These are phyloP conservation scores for Acacia pycnantha DNA, from an alignment of 331 rosid genomes.

Conservation along the genomic window DNA sequence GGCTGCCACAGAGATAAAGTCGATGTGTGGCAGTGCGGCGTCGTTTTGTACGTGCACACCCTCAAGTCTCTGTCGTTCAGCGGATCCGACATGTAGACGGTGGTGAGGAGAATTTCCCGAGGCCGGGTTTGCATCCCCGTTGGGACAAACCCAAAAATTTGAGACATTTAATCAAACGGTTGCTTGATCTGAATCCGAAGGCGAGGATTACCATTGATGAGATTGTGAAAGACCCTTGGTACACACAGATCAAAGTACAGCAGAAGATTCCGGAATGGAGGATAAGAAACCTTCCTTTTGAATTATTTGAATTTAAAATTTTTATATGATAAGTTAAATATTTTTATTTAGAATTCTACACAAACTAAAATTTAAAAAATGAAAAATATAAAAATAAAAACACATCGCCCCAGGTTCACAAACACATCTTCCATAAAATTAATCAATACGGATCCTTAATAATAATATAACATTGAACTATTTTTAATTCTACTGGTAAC, in stretches of 20 bases:
- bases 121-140: conserved; percentile 65
- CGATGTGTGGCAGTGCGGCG: conserved; percentile 83
- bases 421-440: too few relatives aligned
- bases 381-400: too few relatives aligned
- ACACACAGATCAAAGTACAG: conserved; percentile 29
- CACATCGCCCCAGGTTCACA: too few relatives aligned
- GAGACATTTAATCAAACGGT: conserved; percentile 39
- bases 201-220: conserved; percentile 68
- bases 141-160: conserved; percentile 51
- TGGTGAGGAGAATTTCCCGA: conserved; percentile 66
- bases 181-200: conserved; percentile 61
- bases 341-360: too few relatives aligned
- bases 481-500: too few relatives aligned
- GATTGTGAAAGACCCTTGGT: conserved; percentile 65
- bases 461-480: too few relatives aligned
- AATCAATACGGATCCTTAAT: too few relatives aligned
- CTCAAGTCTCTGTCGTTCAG: conserved; percentile 70
- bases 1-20: conserved; percentile 78
- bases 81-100: conserved; percentile 44
- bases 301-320: background rate
- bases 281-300: conserved; percentile 47
- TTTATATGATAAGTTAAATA: background rate
- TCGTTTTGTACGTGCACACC: conserved; percentile 55
- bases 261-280: background rate
- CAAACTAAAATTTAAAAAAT: too few relatives aligned